phyloP scores from a whole-genome alignment of 1,139 yeast species.

The Yamadazyma pseudoaaseri region DNA sequence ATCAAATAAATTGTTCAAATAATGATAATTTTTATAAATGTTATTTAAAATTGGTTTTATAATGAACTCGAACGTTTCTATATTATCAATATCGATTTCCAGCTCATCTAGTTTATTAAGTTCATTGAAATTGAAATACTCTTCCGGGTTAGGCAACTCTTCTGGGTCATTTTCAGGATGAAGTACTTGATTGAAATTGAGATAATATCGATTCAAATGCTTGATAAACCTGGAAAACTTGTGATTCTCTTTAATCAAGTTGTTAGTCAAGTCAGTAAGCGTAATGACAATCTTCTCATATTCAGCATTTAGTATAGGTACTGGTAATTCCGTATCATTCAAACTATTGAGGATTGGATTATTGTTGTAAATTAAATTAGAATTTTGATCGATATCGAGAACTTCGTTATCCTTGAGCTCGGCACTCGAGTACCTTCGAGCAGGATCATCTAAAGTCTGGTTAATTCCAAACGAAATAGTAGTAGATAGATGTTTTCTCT shows the following conservation, averaged over 20 bases:
- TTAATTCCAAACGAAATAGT: slow-evolving; percentile 28
- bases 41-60: slow-evolving; percentile 35
- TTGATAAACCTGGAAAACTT: slow-evolving; percentile 35
- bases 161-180: slow-evolving; percentile 12
- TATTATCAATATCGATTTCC: slow-evolving; percentile 25
- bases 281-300: slow-evolving; percentile 38
- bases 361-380: slow-evolving; percentile 32
- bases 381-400: slow-evolving; percentile 15
- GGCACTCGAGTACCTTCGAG: neutral
- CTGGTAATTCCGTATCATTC: slow-evolving; percentile 21
- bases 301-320: slow-evolving; percentile 29
- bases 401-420: neutral
- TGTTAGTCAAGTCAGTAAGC: slow-evolving; percentile 38
- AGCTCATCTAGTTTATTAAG: slow-evolving; percentile 13
- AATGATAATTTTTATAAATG: slow-evolving; percentile 28
- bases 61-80: slow-evolving; percentile 38
- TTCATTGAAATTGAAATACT: slow-evolving; percentile 26
- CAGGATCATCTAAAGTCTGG: slow-evolving; percentile 1
- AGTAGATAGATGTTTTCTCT: slow-evolving; percentile 33
- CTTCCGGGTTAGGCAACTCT: slow-evolving; percentile 34
- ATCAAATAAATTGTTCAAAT: slow-evolving; percentile 23
- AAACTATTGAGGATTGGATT: slow-evolving; percentile 26
- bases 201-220: slow-evolving; percentile 29
- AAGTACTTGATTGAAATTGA: slow-evolving; percentile 24
- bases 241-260: slow-evolving; percentile 39